Evolutionary conservation across 2,329 filamentous ascomycete species (phyloP).

Genomic region (Aspergillus ochraceus): DNA sequence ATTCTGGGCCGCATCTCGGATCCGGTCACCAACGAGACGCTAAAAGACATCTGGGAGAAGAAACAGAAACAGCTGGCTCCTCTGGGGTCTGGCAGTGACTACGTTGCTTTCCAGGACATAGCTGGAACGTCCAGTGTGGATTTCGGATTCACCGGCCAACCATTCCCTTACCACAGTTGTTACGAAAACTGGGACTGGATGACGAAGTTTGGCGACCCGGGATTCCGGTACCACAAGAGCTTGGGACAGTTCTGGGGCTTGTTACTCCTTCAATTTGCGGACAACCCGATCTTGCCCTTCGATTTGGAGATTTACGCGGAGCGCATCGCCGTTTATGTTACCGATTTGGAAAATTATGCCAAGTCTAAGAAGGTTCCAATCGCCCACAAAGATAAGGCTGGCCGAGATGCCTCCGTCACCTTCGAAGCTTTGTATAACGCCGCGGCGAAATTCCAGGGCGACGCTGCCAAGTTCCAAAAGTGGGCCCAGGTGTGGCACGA

Average conservation of each 20-base stretch:
- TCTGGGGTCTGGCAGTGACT: constrained; percentile 76
- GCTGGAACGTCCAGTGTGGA: constrained; percentile 87
- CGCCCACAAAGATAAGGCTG: constrained; percentile 7
- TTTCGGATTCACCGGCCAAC: constrained; percentile 70
- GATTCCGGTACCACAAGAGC: constrained; percentile 75
- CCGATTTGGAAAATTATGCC: constrained; percentile 66
- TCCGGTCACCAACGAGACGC: constrained; percentile 67
- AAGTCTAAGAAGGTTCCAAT: constrained; percentile 52
- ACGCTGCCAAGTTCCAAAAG: constrained; percentile 65
- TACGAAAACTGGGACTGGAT: constrained; percentile 93
- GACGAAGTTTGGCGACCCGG: constrained; percentile 74
- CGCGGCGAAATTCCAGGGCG: constrained; percentile 58
- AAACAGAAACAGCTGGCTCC: constrained; percentile 60
- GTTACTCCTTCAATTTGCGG: constrained; percentile 80
- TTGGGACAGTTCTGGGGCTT: constrained; percentile 79
- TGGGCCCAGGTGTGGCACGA: constrained; percentile 80
- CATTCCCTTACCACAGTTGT: constrained; percentile 74
- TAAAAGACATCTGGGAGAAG: constrained; percentile 74
- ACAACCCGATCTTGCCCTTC: constrained; percentile 78
- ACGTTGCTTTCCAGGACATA: constrained; percentile 86
- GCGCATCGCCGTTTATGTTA: constrained; percentile 64
- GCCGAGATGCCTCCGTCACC: constrained; percentile 43
- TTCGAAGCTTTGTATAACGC: constrained; percentile 64
- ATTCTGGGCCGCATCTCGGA: constrained; percentile 75
- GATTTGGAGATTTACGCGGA: constrained; percentile 73